These are phyloP conservation scores for Pseudogymnoascus pannorum DNA, from an alignment of 2,329 filamentous ascomycete genomes.

Conservation along the genomic window DNA sequence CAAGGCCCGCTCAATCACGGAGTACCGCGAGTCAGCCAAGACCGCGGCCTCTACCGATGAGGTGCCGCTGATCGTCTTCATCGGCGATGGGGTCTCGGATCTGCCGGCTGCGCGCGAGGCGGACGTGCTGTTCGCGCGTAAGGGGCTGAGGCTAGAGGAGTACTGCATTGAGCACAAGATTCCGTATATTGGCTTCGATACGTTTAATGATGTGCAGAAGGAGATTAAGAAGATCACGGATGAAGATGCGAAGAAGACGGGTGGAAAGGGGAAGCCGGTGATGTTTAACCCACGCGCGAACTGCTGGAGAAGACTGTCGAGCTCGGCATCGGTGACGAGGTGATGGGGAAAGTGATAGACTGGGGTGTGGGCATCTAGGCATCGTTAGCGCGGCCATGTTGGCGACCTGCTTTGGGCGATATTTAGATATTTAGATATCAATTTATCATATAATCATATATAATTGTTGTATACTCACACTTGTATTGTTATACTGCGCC, in stretches of 20 bases:
- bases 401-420: background rate
- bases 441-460: background rate
- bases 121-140: conserved; percentile 60
- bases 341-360: background rate
- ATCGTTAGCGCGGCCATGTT: background rate
- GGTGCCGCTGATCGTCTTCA: conserved; percentile 60
- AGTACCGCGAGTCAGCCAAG: conserved; percentile 48
- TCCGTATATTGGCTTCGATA: conserved; percentile 54
- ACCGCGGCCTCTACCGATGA: conserved; percentile 51
- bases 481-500: background rate
- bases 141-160: conserved; percentile 57
- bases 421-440: background rate
- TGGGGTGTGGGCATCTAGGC: background rate
- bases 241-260: conserved; percentile 54
- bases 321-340: conserved; percentile 34
- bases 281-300: conserved; percentile 62
- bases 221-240: conserved; percentile 51
- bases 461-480: background rate
- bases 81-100: conserved; percentile 63
- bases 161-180: conserved; percentile 58
- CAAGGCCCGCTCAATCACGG: conserved; percentile 57
- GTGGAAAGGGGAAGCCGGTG: conserved; percentile 49
- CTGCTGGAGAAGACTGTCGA: conserved; percentile 57
- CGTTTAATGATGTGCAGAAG: conserved; percentile 56
- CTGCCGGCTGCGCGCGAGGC: conserved; percentile 58